Conservation (phyloP, 2,329 filamentous ascomycete genomes). For the Trichoderma oligosporum region DNA sequence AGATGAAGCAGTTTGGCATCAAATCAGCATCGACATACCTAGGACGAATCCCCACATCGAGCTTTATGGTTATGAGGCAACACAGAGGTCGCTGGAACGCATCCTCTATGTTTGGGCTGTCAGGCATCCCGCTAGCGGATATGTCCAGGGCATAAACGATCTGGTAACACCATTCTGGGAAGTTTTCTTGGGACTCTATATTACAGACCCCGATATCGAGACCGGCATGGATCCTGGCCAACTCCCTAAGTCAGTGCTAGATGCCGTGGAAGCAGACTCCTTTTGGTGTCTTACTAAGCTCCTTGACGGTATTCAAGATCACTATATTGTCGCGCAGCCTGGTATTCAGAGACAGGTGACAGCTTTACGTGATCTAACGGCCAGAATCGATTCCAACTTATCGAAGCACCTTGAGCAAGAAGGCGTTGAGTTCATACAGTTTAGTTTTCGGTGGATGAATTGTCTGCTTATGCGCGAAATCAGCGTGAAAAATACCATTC, state of each 20-base stretch:
- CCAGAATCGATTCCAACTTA: slow-evolving; percentile 77
- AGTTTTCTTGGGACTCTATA: slow-evolving; percentile 91
- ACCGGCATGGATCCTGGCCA: slow-evolving; percentile 96
- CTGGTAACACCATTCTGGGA: slow-evolving; percentile 98
- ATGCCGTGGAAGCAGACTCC: slow-evolving; percentile 94
- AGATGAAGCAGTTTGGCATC: slow-evolving; percentile 98
- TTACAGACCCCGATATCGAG: slow-evolving; percentile 89
- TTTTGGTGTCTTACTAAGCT: slow-evolving; percentile 99
- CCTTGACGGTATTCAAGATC: slow-evolving; percentile 97
- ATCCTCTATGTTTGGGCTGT: slow-evolving; percentile 98
- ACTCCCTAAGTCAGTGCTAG: slow-evolving; percentile 81
- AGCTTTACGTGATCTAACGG: slow-evolving; percentile 82
- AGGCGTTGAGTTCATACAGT: slow-evolving; percentile 97
- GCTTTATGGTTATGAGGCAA: slow-evolving; percentile 92
- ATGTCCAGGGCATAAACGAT: slow-evolving; percentile 98
- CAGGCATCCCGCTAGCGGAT: slow-evolving; percentile 92
- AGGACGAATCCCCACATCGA: slow-evolving; percentile 94
- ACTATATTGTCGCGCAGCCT: slow-evolving; percentile 96
- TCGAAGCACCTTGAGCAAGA: slow-evolving; percentile 87
- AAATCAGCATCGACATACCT: slow-evolving; percentile 97
- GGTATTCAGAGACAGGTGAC: slow-evolving; percentile 93
- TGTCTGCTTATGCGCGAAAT: slow-evolving; percentile 97
- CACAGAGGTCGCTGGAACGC: slow-evolving; percentile 86
- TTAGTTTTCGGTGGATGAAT: slow-evolving; percentile 99
- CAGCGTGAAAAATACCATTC: slow-evolving; percentile 90